Evolutionary conservation across 1,139 yeast genomes (phyloP), one percentile per base, ranked within the genome.

Genomic region (Debaryomycetaceae sp.): DNA sequence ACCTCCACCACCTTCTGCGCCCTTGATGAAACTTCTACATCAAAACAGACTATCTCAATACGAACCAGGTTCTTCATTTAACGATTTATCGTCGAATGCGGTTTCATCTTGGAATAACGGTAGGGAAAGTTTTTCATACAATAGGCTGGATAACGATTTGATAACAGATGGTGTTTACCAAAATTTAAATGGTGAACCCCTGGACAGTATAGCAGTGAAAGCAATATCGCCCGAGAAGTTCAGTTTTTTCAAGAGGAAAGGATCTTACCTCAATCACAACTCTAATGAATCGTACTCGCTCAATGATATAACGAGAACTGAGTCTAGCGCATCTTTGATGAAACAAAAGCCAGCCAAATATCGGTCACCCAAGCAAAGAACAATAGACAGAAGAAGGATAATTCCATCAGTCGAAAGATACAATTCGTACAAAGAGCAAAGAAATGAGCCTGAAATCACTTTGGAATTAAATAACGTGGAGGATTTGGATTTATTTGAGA

Each of bases 401-500:
- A 23, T 24, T 34, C 27, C 20, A 35, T 20, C 14, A 5, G 24
- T 17, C 20, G 6, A 36, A 31, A 24, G n/a, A 23, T 6, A 14
- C 5, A 14, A 29, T 13, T 14, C 24, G 22, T n/a, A 40, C 23
- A 60, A 51, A 36, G 52, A 49, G 37, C 51, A 49, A 35, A 50
- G 62, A 17, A 62, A 63, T 1, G 65, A 68, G 39, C 74, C 84
- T 45, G 39, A 54, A 34, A 76, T 81, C 9, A 66, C 74, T 6
- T 63, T 85, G 22, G 80, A 83, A 45, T 73, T 85, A 65, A 58
- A 76, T 39, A 79, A 84, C 56, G 73, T 75, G 14, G 80, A 72
- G n/a, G 68, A 75, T 5, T 59, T 84, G 29, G 90, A 86, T 45
- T 61, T 78, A 17, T 73, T 68, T 47, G 80, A 80, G 40, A 76